phyloP scores from a whole-genome alignment of 805 yeast species.

The Saccharomycopsis sp. region DNA sequence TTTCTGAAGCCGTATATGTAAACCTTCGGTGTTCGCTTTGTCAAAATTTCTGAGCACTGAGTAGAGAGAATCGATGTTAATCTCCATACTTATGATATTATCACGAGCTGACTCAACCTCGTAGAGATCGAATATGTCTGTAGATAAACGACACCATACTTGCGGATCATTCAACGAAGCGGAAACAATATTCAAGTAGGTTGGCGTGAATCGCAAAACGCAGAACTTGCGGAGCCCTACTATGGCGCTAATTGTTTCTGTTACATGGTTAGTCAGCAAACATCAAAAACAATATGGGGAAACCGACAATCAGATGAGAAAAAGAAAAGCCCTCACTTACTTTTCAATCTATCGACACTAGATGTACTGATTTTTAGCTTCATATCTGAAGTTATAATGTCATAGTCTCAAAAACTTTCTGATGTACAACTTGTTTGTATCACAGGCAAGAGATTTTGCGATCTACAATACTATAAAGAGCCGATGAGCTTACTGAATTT shows the following conservation, averaged over 20 bases:
- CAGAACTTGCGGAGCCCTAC: conserved; percentile 47
- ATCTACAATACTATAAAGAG: too few relatives aligned
- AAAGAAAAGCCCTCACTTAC: too few relatives aligned
- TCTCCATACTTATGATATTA: conserved; percentile 51
- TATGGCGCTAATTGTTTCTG: conserved; percentile 42
- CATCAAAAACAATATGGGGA: too few relatives aligned
- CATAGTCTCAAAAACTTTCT: background rate
- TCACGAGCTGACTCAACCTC: conserved; percentile 48
- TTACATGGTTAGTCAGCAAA: background rate
- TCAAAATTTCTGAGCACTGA: conserved; percentile 55
- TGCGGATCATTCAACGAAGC: conserved; percentile 53
- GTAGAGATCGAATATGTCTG: conserved; percentile 40
- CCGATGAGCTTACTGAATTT: too few relatives aligned
- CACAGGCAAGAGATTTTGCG: too few relatives aligned
- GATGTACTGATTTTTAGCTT: conserved; percentile 28
- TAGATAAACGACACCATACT: conserved; percentile 55
- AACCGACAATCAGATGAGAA: too few relatives aligned
- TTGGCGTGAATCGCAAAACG: conserved; percentile 48
- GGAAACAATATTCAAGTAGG: conserved; percentile 44
- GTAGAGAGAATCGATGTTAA: conserved; percentile 52
- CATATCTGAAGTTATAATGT: conserved; percentile 21
- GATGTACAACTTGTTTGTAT: too few relatives aligned
- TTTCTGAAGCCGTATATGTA: conserved; percentile 46
- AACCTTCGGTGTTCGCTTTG: conserved; percentile 42
- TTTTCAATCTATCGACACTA: conserved; percentile 27